Conservation (phyloP, 805 yeast genomes). For the Blastobotrys americana region DNA sequence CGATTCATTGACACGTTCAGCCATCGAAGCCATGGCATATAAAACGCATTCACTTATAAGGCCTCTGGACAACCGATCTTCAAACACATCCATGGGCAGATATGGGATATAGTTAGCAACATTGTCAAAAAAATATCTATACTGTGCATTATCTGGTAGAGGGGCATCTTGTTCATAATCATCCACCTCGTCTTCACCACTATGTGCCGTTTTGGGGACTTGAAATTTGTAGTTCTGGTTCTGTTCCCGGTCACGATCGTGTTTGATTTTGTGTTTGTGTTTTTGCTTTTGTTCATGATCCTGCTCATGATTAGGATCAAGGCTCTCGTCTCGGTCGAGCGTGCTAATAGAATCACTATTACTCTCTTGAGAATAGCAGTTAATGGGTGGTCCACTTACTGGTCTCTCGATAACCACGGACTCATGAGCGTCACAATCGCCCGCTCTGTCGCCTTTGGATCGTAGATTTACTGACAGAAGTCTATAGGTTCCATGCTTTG, state of each 20-base stretch:
- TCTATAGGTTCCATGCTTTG: conserved; percentile 22
- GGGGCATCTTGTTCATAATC: conserved; percentile 1
- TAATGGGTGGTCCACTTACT: not conserved
- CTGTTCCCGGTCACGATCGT: not conserved
- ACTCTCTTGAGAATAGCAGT: not conserved
- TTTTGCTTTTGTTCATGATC: too few species aligned
- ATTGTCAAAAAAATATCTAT: conserved; percentile 16
- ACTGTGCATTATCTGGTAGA: conserved; percentile 12
- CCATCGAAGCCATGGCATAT: conserved; percentile 24
- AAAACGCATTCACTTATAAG: conserved; percentile 22
- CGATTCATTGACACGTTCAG: conserved; percentile 14
- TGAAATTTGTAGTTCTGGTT: not conserved
- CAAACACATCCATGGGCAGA: conserved; percentile 17
- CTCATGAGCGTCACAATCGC: conserved; percentile 4
- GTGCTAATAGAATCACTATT: too few species aligned
- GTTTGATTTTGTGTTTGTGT: too few species aligned
- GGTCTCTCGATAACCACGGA: conserved; percentile 14
- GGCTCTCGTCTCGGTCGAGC: too few species aligned
- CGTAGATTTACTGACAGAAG: conserved; percentile 24
- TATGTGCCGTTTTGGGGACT: not conserved
- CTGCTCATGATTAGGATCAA: too few species aligned
- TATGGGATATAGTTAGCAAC: conserved; percentile 22
- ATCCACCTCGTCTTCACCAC: not conserved
- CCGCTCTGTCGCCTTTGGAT: conserved; percentile 10
- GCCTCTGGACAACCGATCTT: conserved; percentile 17